Evolutionary conservation across 495 filamentous ascomycete genomes (phyloP), one percentile per base, ranked within the genome.

Genomic region (Pseudotulostoma volvatum): DNA sequence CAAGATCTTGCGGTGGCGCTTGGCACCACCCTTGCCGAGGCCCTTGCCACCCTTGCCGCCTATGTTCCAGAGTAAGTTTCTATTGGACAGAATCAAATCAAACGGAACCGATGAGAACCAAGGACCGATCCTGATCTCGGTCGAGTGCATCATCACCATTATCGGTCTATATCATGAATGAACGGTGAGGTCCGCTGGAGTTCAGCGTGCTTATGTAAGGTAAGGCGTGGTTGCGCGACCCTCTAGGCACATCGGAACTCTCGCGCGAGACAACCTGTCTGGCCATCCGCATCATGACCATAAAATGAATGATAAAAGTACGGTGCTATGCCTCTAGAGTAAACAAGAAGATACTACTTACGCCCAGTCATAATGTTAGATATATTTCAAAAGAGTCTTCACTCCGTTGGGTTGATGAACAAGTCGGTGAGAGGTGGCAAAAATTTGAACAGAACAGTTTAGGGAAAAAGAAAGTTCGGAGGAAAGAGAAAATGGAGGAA

Each of bases 1-100:
- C 59, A 97, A 74, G 71, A 97, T 95, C 80, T 96, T 97, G 54
- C 90, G 80, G 65, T 94, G 85, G 66, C 87, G 87, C 81, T 95
- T 95, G 70, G 88, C 87, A 52, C 93, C 86, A 59, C 87, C 87
- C 70, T 95, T 95, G 54, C 74, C 74, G 59, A 78, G 74, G 53
- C 74, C 74, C 55, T 78, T 78, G 64, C 87, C 87, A 63, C 87
- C 87, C 70, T 93, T 93, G 60, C 84, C 84, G 61, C 84, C 83
- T 84, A 52, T 58, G 41, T 28, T 20, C 1, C 17, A 32, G 8
- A 30, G 2, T n/a, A 30, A 23, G 13, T 9, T 3, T n/a, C n/a
- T n/a, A n/a, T n/a, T n/a, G n/a, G n/a, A n/a, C n/a, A n/a, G n/a
- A n/a, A n/a, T n/a, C n/a, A n/a, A 19, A 13, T 16, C 1, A 7